A percentile compares a stretch with the other conserved stretches of the same genome.
Evolutionary conservation across 345 rosid genomes (phyloP).

Genomic region (Citrus medica): DNA sequence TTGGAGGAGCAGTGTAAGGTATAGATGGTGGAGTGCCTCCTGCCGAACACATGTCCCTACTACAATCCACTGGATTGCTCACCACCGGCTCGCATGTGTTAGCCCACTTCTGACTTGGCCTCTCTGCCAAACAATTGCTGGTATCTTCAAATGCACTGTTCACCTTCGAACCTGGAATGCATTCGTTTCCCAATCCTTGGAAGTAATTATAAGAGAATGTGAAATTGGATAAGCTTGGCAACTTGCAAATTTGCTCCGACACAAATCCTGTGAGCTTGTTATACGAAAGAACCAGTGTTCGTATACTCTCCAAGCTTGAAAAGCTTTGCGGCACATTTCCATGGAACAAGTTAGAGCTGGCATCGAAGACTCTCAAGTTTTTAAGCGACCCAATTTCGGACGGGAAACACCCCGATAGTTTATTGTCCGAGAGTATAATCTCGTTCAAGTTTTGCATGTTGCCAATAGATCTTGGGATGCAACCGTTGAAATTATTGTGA

Average conservation of each 20-base stretch:
- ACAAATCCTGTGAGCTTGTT: slow-evolving; percentile 64
- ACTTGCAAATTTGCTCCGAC: slow-evolving; percentile 47
- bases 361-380: slow-evolving; percentile 57
- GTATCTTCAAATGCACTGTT: slow-evolving; percentile 40
- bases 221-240: slow-evolving; percentile 52
- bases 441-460: slow-evolving; percentile 65
- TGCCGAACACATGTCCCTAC: slow-evolving; percentile 46
- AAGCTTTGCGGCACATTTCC: slow-evolving; percentile 48
- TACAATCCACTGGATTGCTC: slow-evolving; percentile 65
- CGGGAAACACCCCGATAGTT: slow-evolving; percentile 70
- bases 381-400: slow-evolving; percentile 50
- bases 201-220: slow-evolving; percentile 61
- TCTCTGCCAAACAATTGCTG: slow-evolving; percentile 47
- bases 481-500: slow-evolving; percentile 61
- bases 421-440: slow-evolving; percentile 49
- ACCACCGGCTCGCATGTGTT: slow-evolving; percentile 44
- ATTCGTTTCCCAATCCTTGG: slow-evolving; percentile 39
- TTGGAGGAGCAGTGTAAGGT: background rate
- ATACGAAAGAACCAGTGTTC: slow-evolving; percentile 37
- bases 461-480: slow-evolving; percentile 66
- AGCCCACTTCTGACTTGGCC: slow-evolving; percentile 41
- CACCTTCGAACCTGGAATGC: slow-evolving; percentile 28
- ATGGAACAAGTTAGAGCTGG: slow-evolving; percentile 41
- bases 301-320: slow-evolving; percentile 29
- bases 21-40: background rate